A percentile compares a stretch with the other conserved stretches of the same genome.
phyloP scores from a whole-genome alignment of 2,329 filamentous ascomycete genomes.

The Rhytidhysteron rufulum region DNA sequence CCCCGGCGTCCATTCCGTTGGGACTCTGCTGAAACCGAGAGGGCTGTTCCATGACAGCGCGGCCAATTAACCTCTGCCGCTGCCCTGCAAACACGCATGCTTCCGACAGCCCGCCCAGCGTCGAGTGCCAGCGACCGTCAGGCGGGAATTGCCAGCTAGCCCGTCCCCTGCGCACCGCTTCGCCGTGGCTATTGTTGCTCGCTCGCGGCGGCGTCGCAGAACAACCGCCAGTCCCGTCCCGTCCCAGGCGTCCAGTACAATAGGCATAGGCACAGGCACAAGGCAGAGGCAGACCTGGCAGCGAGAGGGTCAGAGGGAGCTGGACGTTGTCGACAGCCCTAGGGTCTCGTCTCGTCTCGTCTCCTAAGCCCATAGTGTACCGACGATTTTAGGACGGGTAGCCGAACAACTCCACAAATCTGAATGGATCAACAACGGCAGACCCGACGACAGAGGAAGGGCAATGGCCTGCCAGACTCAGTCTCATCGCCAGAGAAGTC shows the following conservation, averaged over 20 bases:
- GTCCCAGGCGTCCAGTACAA: neutral
- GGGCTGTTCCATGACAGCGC: neutral
- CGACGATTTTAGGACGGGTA: constrained; percentile 2
- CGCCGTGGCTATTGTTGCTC: neutral
- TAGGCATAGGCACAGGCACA: neutral
- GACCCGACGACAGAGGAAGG: constrained; percentile 19
- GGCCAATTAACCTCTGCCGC: neutral
- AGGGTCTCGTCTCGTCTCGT: neutral
- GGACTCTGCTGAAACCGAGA: constrained; percentile 10
- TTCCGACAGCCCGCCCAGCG: neutral
- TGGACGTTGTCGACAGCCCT: neutral
- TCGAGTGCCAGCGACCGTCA: too few relatives aligned
- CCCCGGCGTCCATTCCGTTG: constrained; percentile 12
- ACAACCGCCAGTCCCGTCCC: neutral
- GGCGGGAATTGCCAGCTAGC: neutral
- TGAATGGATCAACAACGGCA: constrained; percentile 26
- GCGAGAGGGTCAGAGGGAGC: neutral
- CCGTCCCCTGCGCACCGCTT: neutral
- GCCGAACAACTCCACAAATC: constrained; percentile 11
- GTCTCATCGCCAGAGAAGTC: constrained; percentile 12
- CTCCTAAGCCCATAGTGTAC: neutral
- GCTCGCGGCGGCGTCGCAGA: neutral
- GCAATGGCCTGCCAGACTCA: constrained; percentile 20
- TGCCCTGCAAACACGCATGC: neutral
- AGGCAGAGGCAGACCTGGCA: neutral